These are phyloP conservation scores for Arthroderma sp. DNA, from an alignment of 2,329 filamentous ascomycete genomes.

Conservation along the genomic window DNA sequence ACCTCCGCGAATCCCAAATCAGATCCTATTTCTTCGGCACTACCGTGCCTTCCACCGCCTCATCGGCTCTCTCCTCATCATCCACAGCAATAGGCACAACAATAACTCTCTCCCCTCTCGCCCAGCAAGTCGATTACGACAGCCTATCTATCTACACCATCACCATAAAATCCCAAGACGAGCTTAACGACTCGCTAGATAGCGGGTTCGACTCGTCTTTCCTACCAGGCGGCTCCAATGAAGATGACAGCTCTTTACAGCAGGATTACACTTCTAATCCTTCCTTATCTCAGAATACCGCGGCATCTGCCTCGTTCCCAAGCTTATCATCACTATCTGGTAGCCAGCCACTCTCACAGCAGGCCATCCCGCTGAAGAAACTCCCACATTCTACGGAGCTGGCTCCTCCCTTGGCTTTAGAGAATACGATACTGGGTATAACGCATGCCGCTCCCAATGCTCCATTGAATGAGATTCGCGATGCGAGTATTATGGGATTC, in stretches of 20 bases:
- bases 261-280: conserved; percentile 5
- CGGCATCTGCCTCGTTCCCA: conserved; percentile 1
- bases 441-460: conserved; percentile 64
- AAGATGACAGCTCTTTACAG: conserved; percentile 10
- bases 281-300: conserved; percentile 10
- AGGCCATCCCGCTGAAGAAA: conserved; percentile 39
- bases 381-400: conserved; percentile 38
- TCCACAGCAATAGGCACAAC: conserved; percentile 34
- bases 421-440: conserved; percentile 73
- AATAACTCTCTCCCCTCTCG: conserved; percentile 71
- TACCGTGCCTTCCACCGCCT: conserved; percentile 26
- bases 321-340: conserved; percentile 12
- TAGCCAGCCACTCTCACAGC: conserved; percentile 12
- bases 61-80: conserved; percentile 21
- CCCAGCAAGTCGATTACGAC: conserved; percentile 68
- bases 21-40: conserved; percentile 93
- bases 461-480: conserved; percentile 56
- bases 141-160: conserved; percentile 61
- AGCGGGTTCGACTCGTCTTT: conserved; percentile 22
- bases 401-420: conserved; percentile 46
- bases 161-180: conserved; percentile 39
- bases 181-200: conserved; percentile 24
- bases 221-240: conserved; percentile 20
- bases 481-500: conserved; percentile 79
- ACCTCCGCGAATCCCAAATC: conserved; percentile 60